Base-by-base conservation (phyloP, 306 rosid species). In the Cicer arietinum region DNA sequence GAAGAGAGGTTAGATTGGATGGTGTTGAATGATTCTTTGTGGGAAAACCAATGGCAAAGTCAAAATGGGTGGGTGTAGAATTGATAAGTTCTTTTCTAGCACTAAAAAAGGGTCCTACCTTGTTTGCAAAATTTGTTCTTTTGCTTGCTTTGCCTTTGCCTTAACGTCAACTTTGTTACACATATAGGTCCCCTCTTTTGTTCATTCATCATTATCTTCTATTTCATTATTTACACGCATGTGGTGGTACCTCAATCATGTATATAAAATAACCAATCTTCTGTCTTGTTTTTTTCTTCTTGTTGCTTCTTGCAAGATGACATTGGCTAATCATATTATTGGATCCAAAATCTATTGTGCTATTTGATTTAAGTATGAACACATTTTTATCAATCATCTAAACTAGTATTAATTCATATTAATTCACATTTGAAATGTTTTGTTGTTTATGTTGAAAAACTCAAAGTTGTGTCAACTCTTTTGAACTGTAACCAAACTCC, bases 41-140 rank as follows among this genome's bases (percentile, higher is more conserved):
- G 82, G 69, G 83, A 84, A 85, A 73, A 79, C 64, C 73, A 5
- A 66, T 48, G 79, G 7, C 22, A 86, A 85, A 84, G 93, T 90
- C 92, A 90, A 86, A 88, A 78, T 78, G 79, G 84, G 87, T 88
- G 88, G 96, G 90, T 86, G 87, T 45, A 43, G 77, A 83, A 85
- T 88, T 86, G 89, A 85, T 77, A 79, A 82, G 85, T 68, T 63
- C 13, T 7, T 84, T 68, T 63, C 13, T 7, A 13, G 59, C 48
- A 10, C 16, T 6, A 46, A 45, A 8, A 20, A 68, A 79, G 89
- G 89, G 86, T 64, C 90, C 89, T 42, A 53, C 75, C 8, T 66
- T 74, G 79, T 69, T 80, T 42, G 16, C 79, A 69, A 50, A 50
- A 37, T 81, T 84, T 83, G 82, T 79, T 77, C 40, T 73, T 77